phyloP scores from a whole-genome alignment of 306 rosid genomes.

The Quercus engelmannii region DNA sequence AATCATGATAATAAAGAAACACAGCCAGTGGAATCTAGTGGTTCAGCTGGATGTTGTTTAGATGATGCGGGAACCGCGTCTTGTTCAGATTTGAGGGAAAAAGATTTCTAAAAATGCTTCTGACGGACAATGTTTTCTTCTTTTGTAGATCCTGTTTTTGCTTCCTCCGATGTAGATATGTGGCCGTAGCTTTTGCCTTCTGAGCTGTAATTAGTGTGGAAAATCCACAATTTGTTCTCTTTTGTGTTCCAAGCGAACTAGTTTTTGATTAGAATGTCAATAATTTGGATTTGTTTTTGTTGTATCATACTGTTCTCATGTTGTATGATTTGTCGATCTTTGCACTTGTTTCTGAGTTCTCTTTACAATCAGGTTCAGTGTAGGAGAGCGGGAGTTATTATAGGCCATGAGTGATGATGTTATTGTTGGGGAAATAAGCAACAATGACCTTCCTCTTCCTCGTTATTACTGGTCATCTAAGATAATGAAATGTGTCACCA shows the following conservation, averaged over 20 bases:
- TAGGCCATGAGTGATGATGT: too few species aligned
- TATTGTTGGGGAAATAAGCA: too few species aligned
- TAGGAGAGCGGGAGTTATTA: too few species aligned
- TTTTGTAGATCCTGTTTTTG: conserved; percentile 21
- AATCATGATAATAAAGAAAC: conserved; percentile 19
- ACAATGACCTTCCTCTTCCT: too few species aligned
- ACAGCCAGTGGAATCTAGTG: conserved; percentile 34
- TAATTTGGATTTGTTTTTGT: conserved; percentile 3
- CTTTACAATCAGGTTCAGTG: too few species aligned
- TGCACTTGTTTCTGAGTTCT: too few species aligned
- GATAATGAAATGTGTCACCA: too few species aligned
- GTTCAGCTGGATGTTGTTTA: conserved; percentile 33
- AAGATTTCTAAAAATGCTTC: conserved; percentile 16
- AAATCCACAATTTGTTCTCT: conserved; percentile 7
- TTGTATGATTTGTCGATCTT: neutral
- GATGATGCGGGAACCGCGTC: conserved; percentile 33
- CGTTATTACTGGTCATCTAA: too few species aligned
- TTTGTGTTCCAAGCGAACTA: neutral
- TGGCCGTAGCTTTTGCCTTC: conserved; percentile 21
- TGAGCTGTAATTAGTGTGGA: conserved; percentile 35
- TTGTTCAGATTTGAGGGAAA: conserved; percentile 34
- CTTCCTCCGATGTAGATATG: conserved; percentile 38
- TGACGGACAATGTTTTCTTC: neutral
- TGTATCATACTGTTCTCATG: neutral
- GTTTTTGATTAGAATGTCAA: conserved; percentile 21